phyloP scores from a whole-genome alignment of 192 early-diverging fungal genomes.

The Thamnidium elegans region DNA sequence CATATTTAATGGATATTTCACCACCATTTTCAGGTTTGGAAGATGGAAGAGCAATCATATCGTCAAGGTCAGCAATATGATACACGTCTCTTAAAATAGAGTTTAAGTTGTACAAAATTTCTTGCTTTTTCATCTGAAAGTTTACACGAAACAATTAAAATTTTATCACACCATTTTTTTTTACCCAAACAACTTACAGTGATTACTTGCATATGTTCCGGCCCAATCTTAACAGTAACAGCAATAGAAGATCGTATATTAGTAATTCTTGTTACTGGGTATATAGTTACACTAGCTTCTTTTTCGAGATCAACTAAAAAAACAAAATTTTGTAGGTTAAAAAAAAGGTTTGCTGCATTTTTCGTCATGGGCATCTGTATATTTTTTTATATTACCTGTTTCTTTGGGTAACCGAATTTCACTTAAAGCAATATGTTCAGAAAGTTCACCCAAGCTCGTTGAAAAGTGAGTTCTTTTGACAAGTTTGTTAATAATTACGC shows the following conservation, averaged over 20 bases:
- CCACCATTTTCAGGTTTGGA: slow-evolving; percentile 33
- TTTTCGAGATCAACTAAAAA: slow-evolving; percentile 61
- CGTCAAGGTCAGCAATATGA: slow-evolving; percentile 58
- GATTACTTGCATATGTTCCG: slow-evolving; percentile 77
- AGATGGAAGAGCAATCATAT: slow-evolving; percentile 16
- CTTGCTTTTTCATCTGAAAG: slow-evolving; percentile 50
- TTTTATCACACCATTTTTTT: too few species aligned
- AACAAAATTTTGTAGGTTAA: slow-evolving; percentile 58
- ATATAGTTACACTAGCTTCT: slow-evolving; percentile 57
- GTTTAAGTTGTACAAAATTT: slow-evolving; percentile 64
- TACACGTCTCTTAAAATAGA: slow-evolving; percentile 82
- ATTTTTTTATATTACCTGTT: slow-evolving; percentile 50
- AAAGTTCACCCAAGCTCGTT: slow-evolving; percentile 60
- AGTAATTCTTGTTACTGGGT: slow-evolving; percentile 62
- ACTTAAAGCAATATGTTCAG: slow-evolving; percentile 64
- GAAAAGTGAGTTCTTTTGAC: slow-evolving; percentile 65
- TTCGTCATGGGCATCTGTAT: too few species aligned
- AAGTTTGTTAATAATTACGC: slow-evolving; percentile 44
- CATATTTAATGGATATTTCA: slow-evolving; percentile 63
- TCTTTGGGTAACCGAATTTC: slow-evolving; percentile 74
- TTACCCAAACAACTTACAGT: slow-evolving; percentile 34
- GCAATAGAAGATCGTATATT: slow-evolving; percentile 59
- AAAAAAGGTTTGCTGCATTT: too few species aligned
- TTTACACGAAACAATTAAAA: neutral
- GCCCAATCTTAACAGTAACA: slow-evolving; percentile 75